phyloP scores from a whole-genome alignment of 208 protist species.

The Leishmania aethiopica region DNA sequence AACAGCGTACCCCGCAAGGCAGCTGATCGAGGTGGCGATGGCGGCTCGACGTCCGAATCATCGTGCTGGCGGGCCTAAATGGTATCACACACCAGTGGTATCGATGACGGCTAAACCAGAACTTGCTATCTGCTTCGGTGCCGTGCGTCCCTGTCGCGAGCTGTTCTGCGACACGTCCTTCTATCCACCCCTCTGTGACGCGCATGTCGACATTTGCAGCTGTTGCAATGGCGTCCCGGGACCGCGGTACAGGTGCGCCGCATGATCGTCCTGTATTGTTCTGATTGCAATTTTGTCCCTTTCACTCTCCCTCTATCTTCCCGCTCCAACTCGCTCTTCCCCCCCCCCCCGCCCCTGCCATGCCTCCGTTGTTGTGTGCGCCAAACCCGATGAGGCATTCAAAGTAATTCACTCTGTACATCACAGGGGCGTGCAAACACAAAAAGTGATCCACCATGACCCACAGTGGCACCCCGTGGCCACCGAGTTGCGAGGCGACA shows the following conservation, averaged over 20 bases:
- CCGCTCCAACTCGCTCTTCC: too few relatives aligned
- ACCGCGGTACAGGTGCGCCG: background rate
- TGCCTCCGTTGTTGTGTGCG: too few relatives aligned
- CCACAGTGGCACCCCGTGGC: background rate
- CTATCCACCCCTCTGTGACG: background rate
- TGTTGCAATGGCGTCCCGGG: background rate
- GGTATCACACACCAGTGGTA: background rate
- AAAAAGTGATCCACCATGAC: background rate
- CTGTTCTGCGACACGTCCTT: background rate
- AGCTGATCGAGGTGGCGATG: background rate
- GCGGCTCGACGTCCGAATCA: background rate
- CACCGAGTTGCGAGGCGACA: slow-evolving; percentile 6
- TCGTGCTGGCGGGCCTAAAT: background rate
- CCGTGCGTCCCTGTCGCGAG: background rate
- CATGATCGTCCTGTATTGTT: background rate
- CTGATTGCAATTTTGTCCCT: background rate
- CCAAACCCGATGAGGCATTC: background rate
- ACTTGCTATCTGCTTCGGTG: background rate
- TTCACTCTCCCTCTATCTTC: background rate
- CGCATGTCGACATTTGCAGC: background rate
- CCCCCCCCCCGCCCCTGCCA: background rate
- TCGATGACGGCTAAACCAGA: background rate
- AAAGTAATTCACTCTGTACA: background rate
- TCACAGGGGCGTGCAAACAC: background rate
- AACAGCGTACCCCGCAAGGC: background rate